Percentiles rank a stretch among this genome's conserved stretches.
Conservation (phyloP, 345 rosid species). For the Brassica nigra region DNA sequence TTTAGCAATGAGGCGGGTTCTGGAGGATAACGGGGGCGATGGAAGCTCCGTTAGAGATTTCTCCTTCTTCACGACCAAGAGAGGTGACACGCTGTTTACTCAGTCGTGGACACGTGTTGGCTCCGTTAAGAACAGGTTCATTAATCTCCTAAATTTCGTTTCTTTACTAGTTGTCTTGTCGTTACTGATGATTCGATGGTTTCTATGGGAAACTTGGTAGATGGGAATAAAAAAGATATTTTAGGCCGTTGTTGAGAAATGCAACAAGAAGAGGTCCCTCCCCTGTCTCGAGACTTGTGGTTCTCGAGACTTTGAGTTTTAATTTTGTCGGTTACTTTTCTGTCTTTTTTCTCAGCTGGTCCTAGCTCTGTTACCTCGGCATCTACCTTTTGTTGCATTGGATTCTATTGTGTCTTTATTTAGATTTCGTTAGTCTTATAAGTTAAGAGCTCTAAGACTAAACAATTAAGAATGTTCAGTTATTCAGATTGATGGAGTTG, state of each 20-base stretch:
- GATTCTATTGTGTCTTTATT: not conserved
- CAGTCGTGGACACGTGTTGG: slow-evolving; percentile 72
- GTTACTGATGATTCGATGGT: slow-evolving; percentile 2
- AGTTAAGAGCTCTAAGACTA: slow-evolving; percentile 6
- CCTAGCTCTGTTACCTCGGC: slow-evolving; percentile 32
- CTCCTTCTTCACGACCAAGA: slow-evolving; percentile 52
- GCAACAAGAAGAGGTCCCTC: slow-evolving; percentile 24
- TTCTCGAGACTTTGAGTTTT: slow-evolving; percentile 16
- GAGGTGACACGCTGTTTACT: slow-evolving; percentile 76
- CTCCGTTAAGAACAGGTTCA: slow-evolving; percentile 54
- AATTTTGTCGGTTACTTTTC: slow-evolving; percentile 13
- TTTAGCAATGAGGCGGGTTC: slow-evolving; percentile 61
- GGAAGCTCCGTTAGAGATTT: slow-evolving; percentile 50
- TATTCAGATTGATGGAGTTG: not conserved
- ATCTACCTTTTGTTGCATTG: not conserved
- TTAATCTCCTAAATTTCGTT: not conserved
- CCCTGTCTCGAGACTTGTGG: slow-evolving; percentile 30
- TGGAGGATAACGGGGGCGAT: slow-evolving; percentile 55
- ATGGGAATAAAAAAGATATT: slow-evolving; percentile 3
- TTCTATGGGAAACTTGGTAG: not conserved
- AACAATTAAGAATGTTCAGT: not conserved
- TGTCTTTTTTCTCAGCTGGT: slow-evolving; percentile 37
- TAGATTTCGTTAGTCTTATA: not conserved
- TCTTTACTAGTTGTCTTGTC: slow-evolving; percentile 13
- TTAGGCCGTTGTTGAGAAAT: not conserved